These are phyloP conservation scores for Thraustotheca clavata DNA, from an alignment of 352 stramenopile genomes.

Conservation along the genomic window DNA sequence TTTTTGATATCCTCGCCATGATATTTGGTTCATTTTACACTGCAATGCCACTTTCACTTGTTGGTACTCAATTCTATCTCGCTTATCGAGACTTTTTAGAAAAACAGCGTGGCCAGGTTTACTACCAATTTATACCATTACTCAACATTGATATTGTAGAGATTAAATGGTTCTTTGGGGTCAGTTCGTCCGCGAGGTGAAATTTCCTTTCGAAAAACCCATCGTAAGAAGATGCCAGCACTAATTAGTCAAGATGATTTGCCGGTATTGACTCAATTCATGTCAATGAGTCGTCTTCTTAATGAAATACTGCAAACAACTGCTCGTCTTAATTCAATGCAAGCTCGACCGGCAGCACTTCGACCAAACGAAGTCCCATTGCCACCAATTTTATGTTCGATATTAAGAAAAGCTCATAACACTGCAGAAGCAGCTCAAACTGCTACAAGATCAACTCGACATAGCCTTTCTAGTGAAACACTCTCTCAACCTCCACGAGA, in stretches of 20 bases:
- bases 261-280: not conserved
- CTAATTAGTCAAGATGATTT: not conserved
- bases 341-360: not conserved
- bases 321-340: not conserved
- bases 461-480: not conserved
- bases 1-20: constrained; percentile 57
- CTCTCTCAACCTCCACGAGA: not conserved
- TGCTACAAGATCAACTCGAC: too few species aligned
- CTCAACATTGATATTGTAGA: too few species aligned
- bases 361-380: not conserved
- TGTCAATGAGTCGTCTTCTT: not conserved
- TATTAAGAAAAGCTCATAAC: not conserved
- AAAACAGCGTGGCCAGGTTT: constrained; percentile 1
- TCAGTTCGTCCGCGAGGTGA: not conserved
- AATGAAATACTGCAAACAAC: not conserved
- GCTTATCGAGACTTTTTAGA: constrained; percentile 31
- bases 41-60: constrained; percentile 63
- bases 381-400: not conserved
- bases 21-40: constrained; percentile 60
- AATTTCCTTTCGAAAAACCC: not conserved
- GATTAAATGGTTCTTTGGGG: not conserved
- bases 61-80: constrained; percentile 61
- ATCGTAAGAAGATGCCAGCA: not conserved
- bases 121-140: not conserved
- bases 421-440: not conserved